Base-by-base conservation (phyloP, 202 grass and related monocot genomes). In the Setaria viridis region DNA sequence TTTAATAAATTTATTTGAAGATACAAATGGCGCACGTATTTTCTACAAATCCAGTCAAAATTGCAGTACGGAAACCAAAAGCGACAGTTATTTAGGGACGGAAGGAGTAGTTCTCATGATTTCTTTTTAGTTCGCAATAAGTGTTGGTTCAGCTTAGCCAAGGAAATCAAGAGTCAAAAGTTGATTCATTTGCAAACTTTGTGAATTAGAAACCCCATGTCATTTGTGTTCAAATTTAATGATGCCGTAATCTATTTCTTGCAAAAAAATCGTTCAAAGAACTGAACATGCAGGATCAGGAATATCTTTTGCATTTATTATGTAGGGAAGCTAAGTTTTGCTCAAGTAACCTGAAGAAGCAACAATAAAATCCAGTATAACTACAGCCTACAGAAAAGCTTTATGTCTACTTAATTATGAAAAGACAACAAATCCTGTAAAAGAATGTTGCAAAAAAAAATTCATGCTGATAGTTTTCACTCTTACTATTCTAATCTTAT, bases 141-240 rank as follows among this genome's bases (percentile, higher is more conserved):
- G 47, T 68, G 53, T 46, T 62, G 60, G 54, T 76, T 63, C 59
- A 71, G 41, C 58, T 55, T 54, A 80, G 51, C 80, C 19, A 35
- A 82, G 14, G 64, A 53, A 76, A 63, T 84, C 32, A 55, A 49
- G 45, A 70, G 53, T 68, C 34, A 69, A 69, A 80, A 70, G 33
- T 76, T 19, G 3, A n/a, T 64, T 80, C 42, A 47, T 70, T 80
- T 80, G 9, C 30, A 39, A 80, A 76, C 51, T 39, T 37, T 34
- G 70, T 62, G 34, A 50, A 37, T 34, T 82, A 33, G 29, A 72
- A 48, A 8, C 42, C 2, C 8, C 4, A 46, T 14, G 59, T 43
- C 45, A 50, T 50, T 10, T 65, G 43, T 14, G 29, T 35, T n/a
- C 32, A 67, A 51, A 39, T 57, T 64, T 58, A 35, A 79, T 74